Conservation (phyloP, 1,139 yeast species). For the Citeromyces hawaiiensis region DNA sequence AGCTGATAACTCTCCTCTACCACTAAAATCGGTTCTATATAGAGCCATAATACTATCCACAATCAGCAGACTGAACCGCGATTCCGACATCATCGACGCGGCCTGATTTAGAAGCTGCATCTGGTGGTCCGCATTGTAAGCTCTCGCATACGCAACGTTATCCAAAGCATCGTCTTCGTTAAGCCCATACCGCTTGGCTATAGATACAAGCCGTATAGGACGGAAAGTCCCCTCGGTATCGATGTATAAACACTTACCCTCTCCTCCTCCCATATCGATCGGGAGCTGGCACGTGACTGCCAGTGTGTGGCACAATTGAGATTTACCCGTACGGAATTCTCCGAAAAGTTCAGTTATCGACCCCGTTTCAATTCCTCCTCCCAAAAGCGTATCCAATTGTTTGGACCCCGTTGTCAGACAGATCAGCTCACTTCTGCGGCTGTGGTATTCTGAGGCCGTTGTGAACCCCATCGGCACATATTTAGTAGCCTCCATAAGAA, state of each 20-base stretch:
- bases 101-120: slow-evolving; percentile 78
- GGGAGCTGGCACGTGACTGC: slow-evolving; percentile 97
- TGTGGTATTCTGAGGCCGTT: slow-evolving; percentile 91
- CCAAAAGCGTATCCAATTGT: slow-evolving; percentile 81
- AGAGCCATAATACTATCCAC: slow-evolving; percentile 96
- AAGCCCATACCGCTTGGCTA: slow-evolving; percentile 84
- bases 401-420: slow-evolving; percentile 93
- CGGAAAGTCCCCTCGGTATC: slow-evolving; percentile 97
- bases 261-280: slow-evolving; percentile 97
- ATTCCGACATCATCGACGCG: slow-evolving; percentile 92
- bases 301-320: slow-evolving; percentile 91
- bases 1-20: slow-evolving; percentile 93
- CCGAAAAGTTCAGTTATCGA: slow-evolving; percentile 95
- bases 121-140: slow-evolving; percentile 95
- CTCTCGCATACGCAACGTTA: slow-evolving; percentile 95
- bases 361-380: slow-evolving; percentile 98
- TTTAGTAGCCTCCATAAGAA: slow-evolving; percentile 72
- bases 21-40: slow-evolving; percentile 89
- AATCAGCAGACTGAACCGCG: slow-evolving; percentile 67
- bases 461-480: slow-evolving; percentile 95
- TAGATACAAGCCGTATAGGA: slow-evolving; percentile 79
- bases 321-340: slow-evolving; percentile 95
- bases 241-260: slow-evolving; percentile 90
- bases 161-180: slow-evolving; percentile 93
- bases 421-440: slow-evolving; percentile 79